Evolutionary conservation across 1,284 basidiomycete genomes (phyloP).

Genomic region (Bjerkandera adusta): DNA sequence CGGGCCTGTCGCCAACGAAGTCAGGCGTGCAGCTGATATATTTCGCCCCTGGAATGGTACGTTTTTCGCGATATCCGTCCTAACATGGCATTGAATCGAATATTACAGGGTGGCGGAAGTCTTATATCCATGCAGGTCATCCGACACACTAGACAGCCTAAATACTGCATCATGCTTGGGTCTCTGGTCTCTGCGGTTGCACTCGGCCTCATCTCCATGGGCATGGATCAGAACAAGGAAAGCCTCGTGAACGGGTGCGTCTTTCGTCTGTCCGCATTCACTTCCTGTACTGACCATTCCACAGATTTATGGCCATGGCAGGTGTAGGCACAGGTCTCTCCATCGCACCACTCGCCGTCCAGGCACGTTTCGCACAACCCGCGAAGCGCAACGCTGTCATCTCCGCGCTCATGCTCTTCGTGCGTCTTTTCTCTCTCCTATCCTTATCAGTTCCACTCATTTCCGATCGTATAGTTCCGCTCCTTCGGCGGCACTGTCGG

Average conservation of each 20-base stretch:
- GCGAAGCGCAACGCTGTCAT: slow-evolving; percentile 37
- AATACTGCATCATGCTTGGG: slow-evolving; percentile 40
- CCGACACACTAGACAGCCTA: slow-evolving; percentile 33
- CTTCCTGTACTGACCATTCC: background rate
- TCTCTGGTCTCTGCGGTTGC: slow-evolving; percentile 34
- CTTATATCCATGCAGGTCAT: slow-evolving; percentile 29
- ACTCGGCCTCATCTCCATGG: slow-evolving; percentile 42
- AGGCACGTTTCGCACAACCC: slow-evolving; percentile 45
- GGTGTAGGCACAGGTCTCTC: slow-evolving; percentile 44
- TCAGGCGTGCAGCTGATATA: slow-evolving; percentile 46
- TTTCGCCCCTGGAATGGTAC: slow-evolving; percentile 46
- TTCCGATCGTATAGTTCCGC: slow-evolving; percentile 34
- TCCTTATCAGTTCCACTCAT: background rate
- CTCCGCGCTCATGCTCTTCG: slow-evolving; percentile 43
- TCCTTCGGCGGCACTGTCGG: slow-evolving; percentile 50
- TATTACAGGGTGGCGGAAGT: slow-evolving; percentile 31
- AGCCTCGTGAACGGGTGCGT: slow-evolving; percentile 37
- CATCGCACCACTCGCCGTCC: slow-evolving; percentile 38
- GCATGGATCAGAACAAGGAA: slow-evolving; percentile 36
- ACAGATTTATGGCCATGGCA: slow-evolving; percentile 43
- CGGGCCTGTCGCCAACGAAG: slow-evolving; percentile 33
- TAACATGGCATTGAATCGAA: background rate
- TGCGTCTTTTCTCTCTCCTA: slow-evolving; percentile 24
- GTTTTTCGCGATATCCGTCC: slow-evolving; percentile 12
- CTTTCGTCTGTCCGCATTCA: background rate